phyloP scores from a whole-genome alignment of 306 rosid genomes.

The Pachyrhizus erosus region DNA sequence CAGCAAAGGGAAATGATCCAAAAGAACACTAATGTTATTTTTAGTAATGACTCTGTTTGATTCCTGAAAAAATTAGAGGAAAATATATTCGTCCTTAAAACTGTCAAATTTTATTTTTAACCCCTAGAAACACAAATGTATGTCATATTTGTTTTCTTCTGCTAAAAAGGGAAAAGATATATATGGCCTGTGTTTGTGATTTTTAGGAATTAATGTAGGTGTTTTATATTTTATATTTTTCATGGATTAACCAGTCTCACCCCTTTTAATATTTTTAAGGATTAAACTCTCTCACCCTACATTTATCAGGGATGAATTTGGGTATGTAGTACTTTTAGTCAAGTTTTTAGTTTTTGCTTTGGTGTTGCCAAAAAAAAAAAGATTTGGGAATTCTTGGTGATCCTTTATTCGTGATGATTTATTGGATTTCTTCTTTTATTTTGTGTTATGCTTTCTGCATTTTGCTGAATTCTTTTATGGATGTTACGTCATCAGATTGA shows the following conservation, averaged over 20 bases:
- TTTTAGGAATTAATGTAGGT: not conserved
- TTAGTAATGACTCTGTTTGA: not conserved
- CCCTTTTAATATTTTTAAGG: not conserved
- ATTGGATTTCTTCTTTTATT: not conserved
- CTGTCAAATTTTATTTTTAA: not conserved
- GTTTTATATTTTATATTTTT: not conserved
- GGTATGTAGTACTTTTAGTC: not conserved
- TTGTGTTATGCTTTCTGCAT: not conserved
- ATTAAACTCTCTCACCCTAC: not conserved
- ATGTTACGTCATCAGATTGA: conserved; percentile 51
- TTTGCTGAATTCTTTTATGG: conserved; percentile 36
- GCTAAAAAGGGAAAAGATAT: not conserved
- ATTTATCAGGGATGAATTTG: not conserved
- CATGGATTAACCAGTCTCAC: not conserved
- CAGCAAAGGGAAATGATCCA: conserved; percentile 2
- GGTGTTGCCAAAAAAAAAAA: not conserved
- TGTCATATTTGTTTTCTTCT: not conserved
- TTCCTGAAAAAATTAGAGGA: not conserved
- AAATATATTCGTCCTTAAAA: not conserved
- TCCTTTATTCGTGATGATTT: conserved; percentile 7
- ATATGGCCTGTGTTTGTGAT: not conserved
- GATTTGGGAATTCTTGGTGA: not conserved
- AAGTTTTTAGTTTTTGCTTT: not conserved
- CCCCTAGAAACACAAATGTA: not conserved
- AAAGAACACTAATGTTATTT: not conserved